Evolutionary conservation across 805 yeast genomes (phyloP).

Genomic region (Yueomyces sp.): DNA sequence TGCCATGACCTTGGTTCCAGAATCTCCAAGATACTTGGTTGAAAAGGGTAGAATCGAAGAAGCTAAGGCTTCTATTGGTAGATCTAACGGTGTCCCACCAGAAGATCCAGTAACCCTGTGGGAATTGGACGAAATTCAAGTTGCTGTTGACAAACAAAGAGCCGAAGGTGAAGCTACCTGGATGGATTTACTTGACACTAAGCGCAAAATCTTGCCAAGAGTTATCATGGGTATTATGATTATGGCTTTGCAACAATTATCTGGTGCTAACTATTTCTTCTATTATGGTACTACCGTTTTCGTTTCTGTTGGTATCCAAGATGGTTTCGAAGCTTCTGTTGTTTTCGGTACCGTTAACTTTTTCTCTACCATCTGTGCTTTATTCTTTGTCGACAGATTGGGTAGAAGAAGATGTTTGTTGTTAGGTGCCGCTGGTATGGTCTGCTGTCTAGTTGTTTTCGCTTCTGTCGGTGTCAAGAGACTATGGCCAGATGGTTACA

Average conservation of each 20-base stretch:
- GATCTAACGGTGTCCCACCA: conserved; percentile 37
- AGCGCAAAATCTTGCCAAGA: conserved; percentile 42
- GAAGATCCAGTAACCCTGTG: conserved; percentile 41
- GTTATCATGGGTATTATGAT: conserved; percentile 39
- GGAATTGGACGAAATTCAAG: conserved; percentile 45
- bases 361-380: conserved; percentile 40
- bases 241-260: conserved; percentile 55
- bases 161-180: conserved; percentile 54
- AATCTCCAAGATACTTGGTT: conserved; percentile 55
- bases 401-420: conserved; percentile 39
- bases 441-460: conserved; percentile 32
- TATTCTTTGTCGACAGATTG: conserved; percentile 38
- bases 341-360: conserved; percentile 49
- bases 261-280: conserved; percentile 57
- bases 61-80: conserved; percentile 46
- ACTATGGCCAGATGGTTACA: conserved; percentile 29
- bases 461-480: conserved; percentile 47
- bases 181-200: conserved; percentile 51
- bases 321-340: conserved; percentile 46
- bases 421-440: conserved; percentile 37
- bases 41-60: conserved; percentile 43
- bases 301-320: conserved; percentile 45
- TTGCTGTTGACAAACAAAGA: conserved; percentile 45
- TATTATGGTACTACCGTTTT: conserved; percentile 52
- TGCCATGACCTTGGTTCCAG: conserved; percentile 41